Conservation (phyloP, 75 land plant species). For the Cupressus sempervirens region DNA sequence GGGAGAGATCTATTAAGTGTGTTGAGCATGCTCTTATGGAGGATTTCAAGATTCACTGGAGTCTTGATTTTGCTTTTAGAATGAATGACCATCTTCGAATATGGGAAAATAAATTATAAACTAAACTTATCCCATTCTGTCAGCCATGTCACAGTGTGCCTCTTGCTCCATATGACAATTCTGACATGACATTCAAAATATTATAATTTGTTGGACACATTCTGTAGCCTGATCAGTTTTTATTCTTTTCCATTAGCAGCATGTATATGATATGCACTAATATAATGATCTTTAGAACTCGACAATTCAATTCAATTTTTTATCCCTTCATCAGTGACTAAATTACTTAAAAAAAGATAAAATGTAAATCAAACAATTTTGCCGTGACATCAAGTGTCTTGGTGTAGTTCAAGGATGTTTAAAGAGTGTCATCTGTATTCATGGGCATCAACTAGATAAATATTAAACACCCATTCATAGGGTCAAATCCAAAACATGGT, state of each 20-base stretch:
- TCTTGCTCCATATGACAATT: not conserved
- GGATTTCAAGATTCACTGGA: not conserved
- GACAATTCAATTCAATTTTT: no score
- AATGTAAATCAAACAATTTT: not conserved
- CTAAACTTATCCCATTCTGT: not conserved
- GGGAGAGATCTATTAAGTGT: not conserved
- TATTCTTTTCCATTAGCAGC: no score
- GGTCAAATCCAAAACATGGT: no score
- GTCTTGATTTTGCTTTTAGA: no score
- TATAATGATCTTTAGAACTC: no score
- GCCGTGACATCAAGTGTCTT: not conserved
- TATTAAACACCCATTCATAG: no score
- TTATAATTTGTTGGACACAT: not conserved
- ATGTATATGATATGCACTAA: no score
- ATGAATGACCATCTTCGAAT: not conserved
- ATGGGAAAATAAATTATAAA: not conserved
- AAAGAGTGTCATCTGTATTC: no score
- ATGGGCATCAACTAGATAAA: no score
- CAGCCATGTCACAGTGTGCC: not conserved
- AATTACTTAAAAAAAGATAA: not conserved
- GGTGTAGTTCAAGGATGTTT: not conserved
- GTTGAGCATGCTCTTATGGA: not conserved
- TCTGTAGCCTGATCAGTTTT: not conserved
- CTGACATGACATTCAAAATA: not conserved
- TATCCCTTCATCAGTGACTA: no score